These are phyloP conservation scores for Starmerella bombi DNA, from an alignment of 805 yeast species.

Conservation along the genomic window DNA sequence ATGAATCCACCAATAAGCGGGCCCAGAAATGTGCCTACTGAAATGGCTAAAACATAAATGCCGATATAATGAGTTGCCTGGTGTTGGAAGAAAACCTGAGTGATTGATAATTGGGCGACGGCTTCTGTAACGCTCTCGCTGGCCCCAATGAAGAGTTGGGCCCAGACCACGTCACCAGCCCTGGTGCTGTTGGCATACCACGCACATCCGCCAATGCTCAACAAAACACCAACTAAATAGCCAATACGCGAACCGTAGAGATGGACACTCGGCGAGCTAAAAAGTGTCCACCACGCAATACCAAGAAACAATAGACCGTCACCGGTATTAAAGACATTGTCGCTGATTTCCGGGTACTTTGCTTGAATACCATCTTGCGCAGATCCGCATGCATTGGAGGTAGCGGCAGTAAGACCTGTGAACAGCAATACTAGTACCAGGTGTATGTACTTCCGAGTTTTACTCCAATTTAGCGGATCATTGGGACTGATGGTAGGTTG, in stretches of 20 bases:
- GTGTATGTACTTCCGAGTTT: slow-evolving; percentile 35
- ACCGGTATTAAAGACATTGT: slow-evolving; percentile 61
- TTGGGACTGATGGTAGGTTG: slow-evolving; percentile 56
- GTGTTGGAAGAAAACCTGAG: slow-evolving; percentile 67
- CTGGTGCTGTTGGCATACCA: slow-evolving; percentile 53
- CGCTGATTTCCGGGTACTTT: slow-evolving; percentile 44
- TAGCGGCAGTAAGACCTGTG: slow-evolving; percentile 38
- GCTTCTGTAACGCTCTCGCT: slow-evolving; percentile 74
- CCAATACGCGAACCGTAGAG: slow-evolving; percentile 47
- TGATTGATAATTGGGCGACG: slow-evolving; percentile 47
- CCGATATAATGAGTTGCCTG: slow-evolving; percentile 64
- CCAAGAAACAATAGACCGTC: slow-evolving; percentile 65
- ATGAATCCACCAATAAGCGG: slow-evolving; percentile 71
- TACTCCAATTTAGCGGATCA: slow-evolving; percentile 57
- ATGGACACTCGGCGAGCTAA: slow-evolving; percentile 25
- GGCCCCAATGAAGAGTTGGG: slow-evolving; percentile 68
- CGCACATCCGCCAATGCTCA: slow-evolving; percentile 51
- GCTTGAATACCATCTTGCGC: slow-evolving; percentile 54
- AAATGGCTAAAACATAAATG: slow-evolving; percentile 57
- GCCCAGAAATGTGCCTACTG: slow-evolving; percentile 66
- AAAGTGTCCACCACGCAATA: slow-evolving; percentile 51
- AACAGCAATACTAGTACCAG: slow-evolving; percentile 30
- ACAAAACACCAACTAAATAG: slow-evolving; percentile 44
- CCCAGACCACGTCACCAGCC: slow-evolving; percentile 57
- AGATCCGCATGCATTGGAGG: slow-evolving; percentile 61